Conservation (phyloP, 257 asterid genomes). For the Fraxinus quadrangulata region DNA sequence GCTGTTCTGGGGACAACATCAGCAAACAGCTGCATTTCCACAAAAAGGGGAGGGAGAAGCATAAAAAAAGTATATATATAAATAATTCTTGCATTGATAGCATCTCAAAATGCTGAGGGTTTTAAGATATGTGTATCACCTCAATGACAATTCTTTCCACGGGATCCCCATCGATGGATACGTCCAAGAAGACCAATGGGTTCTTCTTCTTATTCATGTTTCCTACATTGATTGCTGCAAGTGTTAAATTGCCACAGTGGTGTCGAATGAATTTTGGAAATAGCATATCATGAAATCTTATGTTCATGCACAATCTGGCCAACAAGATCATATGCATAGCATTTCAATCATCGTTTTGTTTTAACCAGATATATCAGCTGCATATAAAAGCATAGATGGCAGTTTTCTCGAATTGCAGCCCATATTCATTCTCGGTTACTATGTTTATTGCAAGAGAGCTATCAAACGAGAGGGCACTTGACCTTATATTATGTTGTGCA, state of each 20-base stretch:
- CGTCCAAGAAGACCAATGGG: constrained; percentile 77
- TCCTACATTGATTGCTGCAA: constrained; percentile 27
- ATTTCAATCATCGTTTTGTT: constrained; percentile 5
- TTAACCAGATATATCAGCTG: constrained; percentile 16
- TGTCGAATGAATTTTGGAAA: constrained; percentile 5
- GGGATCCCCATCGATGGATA: constrained; percentile 68
- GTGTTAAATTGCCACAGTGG: constrained; percentile 20
- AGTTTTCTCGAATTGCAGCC: constrained; percentile 15
- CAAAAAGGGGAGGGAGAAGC: constrained; percentile 15
- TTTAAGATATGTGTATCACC: constrained; percentile 42
- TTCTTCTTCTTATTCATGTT: constrained; percentile 64
- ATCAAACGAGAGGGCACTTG: too few species aligned
- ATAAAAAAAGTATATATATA: constrained; percentile 2
- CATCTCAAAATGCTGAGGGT: constrained; percentile 17
- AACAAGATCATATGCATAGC: constrained; percentile 15
- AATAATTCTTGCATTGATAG: background rate
- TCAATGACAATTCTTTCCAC: constrained; percentile 73
- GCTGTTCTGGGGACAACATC: constrained; percentile 94
- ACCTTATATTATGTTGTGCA: too few species aligned
- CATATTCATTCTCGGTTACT: too few species aligned
- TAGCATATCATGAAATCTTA: constrained; percentile 9
- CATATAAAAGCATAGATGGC: background rate
- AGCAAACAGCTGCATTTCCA: constrained; percentile 74
- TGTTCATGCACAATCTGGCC: constrained; percentile 20
- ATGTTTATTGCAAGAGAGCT: too few species aligned